phyloP scores from a whole-genome alignment of 2,329 filamentous ascomycete genomes.

The Fulvia fulva region DNA sequence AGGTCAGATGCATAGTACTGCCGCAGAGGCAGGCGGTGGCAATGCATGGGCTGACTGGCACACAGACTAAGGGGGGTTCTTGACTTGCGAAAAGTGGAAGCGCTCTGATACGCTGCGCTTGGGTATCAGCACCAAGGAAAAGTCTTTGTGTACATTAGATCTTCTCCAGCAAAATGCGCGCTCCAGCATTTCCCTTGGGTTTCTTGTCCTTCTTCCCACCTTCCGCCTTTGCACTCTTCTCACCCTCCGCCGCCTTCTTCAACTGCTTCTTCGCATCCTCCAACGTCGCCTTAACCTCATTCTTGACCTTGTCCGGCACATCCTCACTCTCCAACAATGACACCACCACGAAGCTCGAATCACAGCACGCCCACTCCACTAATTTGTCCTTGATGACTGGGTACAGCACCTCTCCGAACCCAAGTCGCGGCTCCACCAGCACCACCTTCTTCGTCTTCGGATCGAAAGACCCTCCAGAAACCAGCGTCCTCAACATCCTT shows the following conservation, averaged over 20 bases:
- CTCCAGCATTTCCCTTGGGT: constrained; percentile 45
- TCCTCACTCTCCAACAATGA: constrained; percentile 68
- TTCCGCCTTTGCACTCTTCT: constrained; percentile 61
- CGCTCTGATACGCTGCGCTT: too few relatives aligned
- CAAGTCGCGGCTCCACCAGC: constrained; percentile 68
- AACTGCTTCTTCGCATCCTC: constrained; percentile 70
- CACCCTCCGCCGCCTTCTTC: constrained; percentile 57
- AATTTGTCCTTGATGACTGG: constrained; percentile 71
- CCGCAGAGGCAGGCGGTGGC: too few relatives aligned
- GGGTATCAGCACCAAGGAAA: too few relatives aligned
- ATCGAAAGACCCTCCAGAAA: constrained; percentile 85
- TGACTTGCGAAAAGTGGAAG: too few relatives aligned
- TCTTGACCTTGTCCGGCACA: constrained; percentile 60
- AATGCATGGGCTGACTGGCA: too few relatives aligned
- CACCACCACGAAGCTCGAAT: constrained; percentile 81
- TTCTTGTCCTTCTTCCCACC: constrained; percentile 53
- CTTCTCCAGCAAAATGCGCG: constrained; percentile 45
- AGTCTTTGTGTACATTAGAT: constrained; percentile 11
- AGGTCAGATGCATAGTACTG: too few relatives aligned
- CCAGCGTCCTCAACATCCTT: constrained; percentile 84
- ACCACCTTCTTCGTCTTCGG: constrained; percentile 64
- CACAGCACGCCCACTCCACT: constrained; percentile 78
- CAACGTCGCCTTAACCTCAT: constrained; percentile 64
- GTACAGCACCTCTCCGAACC: constrained; percentile 80
- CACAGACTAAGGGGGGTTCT: too few relatives aligned